Evolutionary conservation across 139 green algal species (phyloP).

Genomic region (Chlamydomonas sp.): DNA sequence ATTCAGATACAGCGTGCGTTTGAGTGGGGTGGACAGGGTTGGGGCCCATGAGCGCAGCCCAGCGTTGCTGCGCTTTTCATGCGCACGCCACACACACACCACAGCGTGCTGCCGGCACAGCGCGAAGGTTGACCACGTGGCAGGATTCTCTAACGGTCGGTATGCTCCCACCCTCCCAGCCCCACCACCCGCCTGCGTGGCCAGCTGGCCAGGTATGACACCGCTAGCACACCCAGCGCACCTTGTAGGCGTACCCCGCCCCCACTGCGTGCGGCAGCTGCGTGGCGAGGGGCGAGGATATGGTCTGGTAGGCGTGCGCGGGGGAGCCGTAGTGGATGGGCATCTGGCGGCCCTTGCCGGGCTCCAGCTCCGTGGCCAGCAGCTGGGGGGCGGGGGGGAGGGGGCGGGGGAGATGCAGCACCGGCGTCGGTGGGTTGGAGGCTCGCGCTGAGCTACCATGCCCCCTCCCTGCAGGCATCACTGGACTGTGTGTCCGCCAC

Average conservation of each 20-base stretch:
- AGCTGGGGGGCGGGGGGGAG: constrained; percentile 28
- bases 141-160: neutral
- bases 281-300: constrained; percentile 91
- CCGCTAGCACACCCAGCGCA: neutral
- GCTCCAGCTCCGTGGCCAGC: constrained; percentile 78
- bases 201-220: too few relatives aligned
- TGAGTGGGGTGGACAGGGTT: neutral
- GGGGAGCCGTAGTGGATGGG: constrained; percentile 93
- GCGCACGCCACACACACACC: too few relatives aligned
- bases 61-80: too few relatives aligned
- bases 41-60: neutral
- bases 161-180: neutral
- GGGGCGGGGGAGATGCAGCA: constrained; percentile 58
- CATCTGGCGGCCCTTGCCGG: constrained; percentile 94
- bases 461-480: neutral
- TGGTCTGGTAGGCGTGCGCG: constrained; percentile 88
- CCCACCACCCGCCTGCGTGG: neutral
- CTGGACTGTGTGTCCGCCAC: too few relatives aligned
- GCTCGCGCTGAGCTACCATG: neutral
- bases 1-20: too few relatives aligned
- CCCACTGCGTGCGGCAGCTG: constrained; percentile 96
- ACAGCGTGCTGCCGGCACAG: too few relatives aligned
- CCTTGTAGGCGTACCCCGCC: constrained; percentile 90
- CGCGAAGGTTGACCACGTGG: too few relatives aligned
- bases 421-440: constrained; percentile 40